Percentiles rank a stretch among this genome's conserved stretches.
These are phyloP conservation scores for Penicillium flavigenum DNA, from an alignment of 495 filamentous ascomycete species.

Conservation along the genomic window DNA sequence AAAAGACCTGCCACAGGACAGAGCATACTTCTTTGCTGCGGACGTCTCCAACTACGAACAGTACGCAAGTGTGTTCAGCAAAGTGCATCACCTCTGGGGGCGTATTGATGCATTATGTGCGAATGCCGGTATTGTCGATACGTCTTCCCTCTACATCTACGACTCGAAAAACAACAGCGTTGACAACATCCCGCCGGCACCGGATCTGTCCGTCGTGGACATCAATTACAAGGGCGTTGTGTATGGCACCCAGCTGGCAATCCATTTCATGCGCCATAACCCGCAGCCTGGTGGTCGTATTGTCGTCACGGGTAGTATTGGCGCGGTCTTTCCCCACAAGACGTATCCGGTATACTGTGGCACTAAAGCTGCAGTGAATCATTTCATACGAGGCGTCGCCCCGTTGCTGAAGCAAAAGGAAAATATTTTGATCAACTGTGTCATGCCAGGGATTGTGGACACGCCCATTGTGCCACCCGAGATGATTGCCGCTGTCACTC, in stretches of 20 bases:
- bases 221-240: slow-evolving; percentile 34
- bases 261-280: slow-evolving; percentile 36
- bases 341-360: slow-evolving; percentile 34
- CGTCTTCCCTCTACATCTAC: slow-evolving; percentile 27
- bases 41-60: slow-evolving; percentile 31
- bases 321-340: slow-evolving; percentile 25
- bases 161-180: slow-evolving; percentile 16
- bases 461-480: slow-evolving; percentile 32
- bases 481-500: slow-evolving; percentile 28
- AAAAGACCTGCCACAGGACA: slow-evolving; percentile 12
- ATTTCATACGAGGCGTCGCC: slow-evolving; percentile 29
- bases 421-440: slow-evolving; percentile 31
- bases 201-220: slow-evolving; percentile 28
- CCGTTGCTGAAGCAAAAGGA: slow-evolving; percentile 32
- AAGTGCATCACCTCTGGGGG: slow-evolving; percentile 23
- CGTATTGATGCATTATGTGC: slow-evolving; percentile 31
- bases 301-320: slow-evolving; percentile 32
- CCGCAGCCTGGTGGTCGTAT: slow-evolving; percentile 28
- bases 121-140: slow-evolving; percentile 31
- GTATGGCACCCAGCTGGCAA: slow-evolving; percentile 28
- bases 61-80: slow-evolving; percentile 20
- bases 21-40: slow-evolving; percentile 23
- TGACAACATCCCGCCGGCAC: slow-evolving; percentile 28
- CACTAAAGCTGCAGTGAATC: slow-evolving; percentile 30
- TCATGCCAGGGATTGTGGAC: slow-evolving; percentile 31